Conservation (phyloP, 495 filamentous ascomycete species). For the Lasiosphaeria hispida region DNA sequence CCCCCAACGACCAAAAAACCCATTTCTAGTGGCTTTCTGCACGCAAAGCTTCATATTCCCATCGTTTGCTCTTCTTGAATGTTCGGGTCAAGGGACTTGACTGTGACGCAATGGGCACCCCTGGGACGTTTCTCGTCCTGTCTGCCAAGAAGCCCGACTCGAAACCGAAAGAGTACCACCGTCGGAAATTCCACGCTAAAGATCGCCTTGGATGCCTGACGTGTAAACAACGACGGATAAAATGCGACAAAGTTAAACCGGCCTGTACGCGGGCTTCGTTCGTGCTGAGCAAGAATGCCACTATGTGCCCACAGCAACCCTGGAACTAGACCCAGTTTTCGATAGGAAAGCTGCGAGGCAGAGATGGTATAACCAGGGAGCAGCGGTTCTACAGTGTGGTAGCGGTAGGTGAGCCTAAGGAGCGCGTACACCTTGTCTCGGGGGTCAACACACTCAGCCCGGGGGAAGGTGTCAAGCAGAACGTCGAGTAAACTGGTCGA, state of each 20-base stretch:
- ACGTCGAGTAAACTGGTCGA: neutral
- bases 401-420: neutral
- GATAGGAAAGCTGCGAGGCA: neutral
- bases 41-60: too few species aligned
- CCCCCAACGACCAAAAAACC: too few species aligned
- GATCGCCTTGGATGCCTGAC: neutral
- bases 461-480: neutral
- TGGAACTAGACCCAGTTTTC: neutral
- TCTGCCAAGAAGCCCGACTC: neutral
- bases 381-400: neutral
- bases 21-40: too few species aligned
- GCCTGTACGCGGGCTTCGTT: neutral
- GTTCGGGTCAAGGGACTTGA: too few species aligned
- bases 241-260: neutral
- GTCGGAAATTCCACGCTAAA: neutral
- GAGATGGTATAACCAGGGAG: neutral
- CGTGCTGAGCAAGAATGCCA: too few species aligned
- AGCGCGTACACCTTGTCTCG: conserved; percentile 3
- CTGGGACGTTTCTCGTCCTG: neutral
- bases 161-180: neutral
- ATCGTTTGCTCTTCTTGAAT: too few species aligned
- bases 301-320: too few species aligned
- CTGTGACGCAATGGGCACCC: too few species aligned
- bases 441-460: neutral
- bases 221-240: neutral